Percentiles rank a stretch among this genome's conserved stretches.
Evolutionary conservation across 2,329 filamentous ascomycete species (phyloP).

Genomic region (Fusarium sp.): DNA sequence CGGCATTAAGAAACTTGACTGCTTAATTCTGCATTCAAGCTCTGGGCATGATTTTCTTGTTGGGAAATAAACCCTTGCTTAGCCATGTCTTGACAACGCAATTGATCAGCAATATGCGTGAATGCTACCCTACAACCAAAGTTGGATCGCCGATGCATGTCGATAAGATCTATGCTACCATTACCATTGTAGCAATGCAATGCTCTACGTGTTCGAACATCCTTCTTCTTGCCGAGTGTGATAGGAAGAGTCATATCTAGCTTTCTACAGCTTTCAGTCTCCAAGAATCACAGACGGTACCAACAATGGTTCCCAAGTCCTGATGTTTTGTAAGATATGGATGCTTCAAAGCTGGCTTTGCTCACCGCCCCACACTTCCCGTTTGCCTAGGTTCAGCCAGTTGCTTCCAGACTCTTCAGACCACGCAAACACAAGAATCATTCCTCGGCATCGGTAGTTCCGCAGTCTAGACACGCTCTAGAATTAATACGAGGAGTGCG

Average conservation of each 20-base stretch:
- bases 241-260: background rate
- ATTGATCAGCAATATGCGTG: slow-evolving; percentile 25
- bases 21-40: background rate
- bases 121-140: slow-evolving; percentile 25
- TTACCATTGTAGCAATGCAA: background rate
- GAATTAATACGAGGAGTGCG: background rate
- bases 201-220: background rate
- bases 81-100: background rate
- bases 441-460: background rate
- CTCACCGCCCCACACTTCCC: background rate
- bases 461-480: background rate
- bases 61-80: background rate
- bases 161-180: slow-evolving; percentile 15
- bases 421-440: slow-evolving; percentile 13
- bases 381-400: background rate
- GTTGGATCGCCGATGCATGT: slow-evolving; percentile 9
- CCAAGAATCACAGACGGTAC: background rate
- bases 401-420: background rate
- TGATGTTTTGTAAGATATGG: background rate
- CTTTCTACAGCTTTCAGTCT: background rate
- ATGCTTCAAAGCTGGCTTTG: background rate
- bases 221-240: background rate
- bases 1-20: background rate
- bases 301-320: background rate
- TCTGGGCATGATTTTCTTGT: background rate